Percentiles rank a stretch among this genome's conserved stretches.
These are phyloP conservation scores for Podaxis pistillaris DNA, from an alignment of 768 basidiomycete species.

Conservation along the genomic window DNA sequence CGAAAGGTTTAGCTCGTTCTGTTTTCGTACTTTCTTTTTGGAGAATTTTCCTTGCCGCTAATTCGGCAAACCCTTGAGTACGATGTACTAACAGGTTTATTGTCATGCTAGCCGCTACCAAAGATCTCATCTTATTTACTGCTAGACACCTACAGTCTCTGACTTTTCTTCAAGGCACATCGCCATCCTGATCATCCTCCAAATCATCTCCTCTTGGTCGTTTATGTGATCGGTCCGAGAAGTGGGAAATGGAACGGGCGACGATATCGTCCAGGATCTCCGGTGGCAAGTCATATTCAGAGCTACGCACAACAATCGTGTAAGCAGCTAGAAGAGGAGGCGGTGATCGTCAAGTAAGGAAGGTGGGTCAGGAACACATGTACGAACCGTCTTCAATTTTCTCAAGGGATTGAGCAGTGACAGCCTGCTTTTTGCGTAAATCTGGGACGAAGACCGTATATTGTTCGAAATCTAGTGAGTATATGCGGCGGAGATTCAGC, in stretches of 20 bases:
- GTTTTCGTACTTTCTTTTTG: not conserved
- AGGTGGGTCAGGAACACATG: not conserved
- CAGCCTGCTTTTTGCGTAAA: constrained; percentile 82
- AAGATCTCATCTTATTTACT: not conserved
- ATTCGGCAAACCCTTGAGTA: not conserved
- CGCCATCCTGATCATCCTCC: constrained; percentile 18
- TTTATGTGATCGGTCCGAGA: constrained; percentile 5
- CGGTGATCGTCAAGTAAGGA: constrained; percentile 11
- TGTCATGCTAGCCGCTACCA: not conserved
- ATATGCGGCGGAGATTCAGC: constrained; percentile 1
- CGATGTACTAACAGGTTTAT: not conserved
- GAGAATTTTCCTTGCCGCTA: not conserved
- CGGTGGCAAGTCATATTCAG: constrained; percentile 68
- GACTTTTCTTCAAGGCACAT: constrained; percentile 14
- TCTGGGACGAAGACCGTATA: constrained; percentile 70
- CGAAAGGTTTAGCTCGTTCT: not conserved
- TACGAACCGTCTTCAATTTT: constrained; percentile 90
- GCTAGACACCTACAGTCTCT: too few relatives aligned
- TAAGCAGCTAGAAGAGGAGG: constrained; percentile 54
- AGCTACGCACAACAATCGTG: constrained; percentile 67
- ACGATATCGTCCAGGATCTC: constrained; percentile 73
- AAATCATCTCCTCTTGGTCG: constrained; percentile 14
- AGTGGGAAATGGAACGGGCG: constrained; percentile 41
- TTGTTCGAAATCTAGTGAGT: constrained; percentile 63
- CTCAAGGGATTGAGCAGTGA: constrained; percentile 83